Base-by-base conservation (phyloP, 2,329 filamentous ascomycete genomes). In the Exophiala sp. region DNA sequence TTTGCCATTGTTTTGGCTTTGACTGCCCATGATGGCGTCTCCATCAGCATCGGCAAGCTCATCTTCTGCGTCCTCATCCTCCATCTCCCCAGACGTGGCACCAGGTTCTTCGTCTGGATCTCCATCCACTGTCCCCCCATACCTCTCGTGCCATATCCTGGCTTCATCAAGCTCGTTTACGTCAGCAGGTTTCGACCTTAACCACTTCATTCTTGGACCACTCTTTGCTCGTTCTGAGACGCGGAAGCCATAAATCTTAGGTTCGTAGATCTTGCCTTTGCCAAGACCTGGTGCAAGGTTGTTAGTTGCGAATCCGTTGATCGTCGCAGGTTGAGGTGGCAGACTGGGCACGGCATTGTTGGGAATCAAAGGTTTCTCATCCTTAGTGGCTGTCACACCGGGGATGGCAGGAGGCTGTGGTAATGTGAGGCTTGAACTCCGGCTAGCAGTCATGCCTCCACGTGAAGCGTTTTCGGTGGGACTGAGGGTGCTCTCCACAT, bases 121-220 rank as follows among this genome's bases (percentile, higher is more conserved):
- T 34, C 67, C 59, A 58, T 68, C 61, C 46, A 66, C 51, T 47
- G 65, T 58, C 52, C 61, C 63, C 54, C 63, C 57, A 50, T 67
- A 59, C 60, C 52, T 54, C 40, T 67, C 64, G 50, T 74, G 69
- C 56, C 69, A 71, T 42, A 69, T 65, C 44, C 66, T 62, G 55
- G 69, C 69, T 73, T 99, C 94, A 67, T 99, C 91, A 46, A 97
- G 77, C 64, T 95, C 88, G 40, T 79, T 85, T 51, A 96, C 78
- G 66, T 96, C 84, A 11, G 78, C 77, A 0, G 94, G 94, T 68
- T 91, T 87, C 72, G 87, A 85, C 62, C 94, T 84, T 64, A 99
- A 76, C 94, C 94, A 99, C 69, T 91, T 91, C 94, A 99, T 99
- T 57, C 94, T 82, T 10, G 94, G 94, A 0, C 94, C 94, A 20